phyloP scores from a whole-genome alignment of 139 green algal species.

The Dunaliella primolecta region DNA sequence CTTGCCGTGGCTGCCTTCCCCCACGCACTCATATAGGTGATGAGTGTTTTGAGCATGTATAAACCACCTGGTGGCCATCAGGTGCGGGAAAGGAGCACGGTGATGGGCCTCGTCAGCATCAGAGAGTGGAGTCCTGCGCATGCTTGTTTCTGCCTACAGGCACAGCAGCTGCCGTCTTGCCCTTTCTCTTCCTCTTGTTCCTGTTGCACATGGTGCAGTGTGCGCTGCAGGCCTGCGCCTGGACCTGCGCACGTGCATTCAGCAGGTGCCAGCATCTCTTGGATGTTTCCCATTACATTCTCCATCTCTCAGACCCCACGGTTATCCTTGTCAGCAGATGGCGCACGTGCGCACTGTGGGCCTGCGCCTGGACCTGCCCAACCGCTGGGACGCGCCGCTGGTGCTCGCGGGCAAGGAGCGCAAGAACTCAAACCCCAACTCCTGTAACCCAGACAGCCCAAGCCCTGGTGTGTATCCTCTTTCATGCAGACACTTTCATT shows the following conservation, averaged over 20 bases:
- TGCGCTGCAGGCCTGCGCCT: slow-evolving; percentile 43
- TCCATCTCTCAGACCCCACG: not conserved
- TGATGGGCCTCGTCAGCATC: too few species aligned
- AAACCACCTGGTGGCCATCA: not conserved
- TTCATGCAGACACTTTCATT: too few species aligned
- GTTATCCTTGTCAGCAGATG: slow-evolving; percentile 25
- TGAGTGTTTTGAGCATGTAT: not conserved
- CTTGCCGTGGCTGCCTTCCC: not conserved
- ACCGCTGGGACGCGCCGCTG: slow-evolving; percentile 65
- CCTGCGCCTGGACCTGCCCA: slow-evolving; percentile 48
- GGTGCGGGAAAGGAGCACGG: not conserved
- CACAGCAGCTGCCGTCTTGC: too few species aligned
- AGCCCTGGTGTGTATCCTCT: not conserved
- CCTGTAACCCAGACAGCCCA: not conserved
- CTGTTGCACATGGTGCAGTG: not conserved
- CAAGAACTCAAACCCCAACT: not conserved
- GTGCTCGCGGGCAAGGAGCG: slow-evolving; percentile 48
- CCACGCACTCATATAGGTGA: not conserved
- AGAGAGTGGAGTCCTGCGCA: not conserved
- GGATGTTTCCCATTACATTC: not conserved
- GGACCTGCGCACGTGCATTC: slow-evolving; percentile 42
- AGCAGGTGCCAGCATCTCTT: not conserved
- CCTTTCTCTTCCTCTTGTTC: not conserved
- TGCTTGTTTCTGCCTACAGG: too few species aligned
- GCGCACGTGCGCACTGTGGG: slow-evolving; percentile 59